Evolutionary conservation across 2,329 filamentous ascomycete genomes (phyloP), one percentile per base, ranked within the genome.

Genomic region (Beauveria caledonica): DNA sequence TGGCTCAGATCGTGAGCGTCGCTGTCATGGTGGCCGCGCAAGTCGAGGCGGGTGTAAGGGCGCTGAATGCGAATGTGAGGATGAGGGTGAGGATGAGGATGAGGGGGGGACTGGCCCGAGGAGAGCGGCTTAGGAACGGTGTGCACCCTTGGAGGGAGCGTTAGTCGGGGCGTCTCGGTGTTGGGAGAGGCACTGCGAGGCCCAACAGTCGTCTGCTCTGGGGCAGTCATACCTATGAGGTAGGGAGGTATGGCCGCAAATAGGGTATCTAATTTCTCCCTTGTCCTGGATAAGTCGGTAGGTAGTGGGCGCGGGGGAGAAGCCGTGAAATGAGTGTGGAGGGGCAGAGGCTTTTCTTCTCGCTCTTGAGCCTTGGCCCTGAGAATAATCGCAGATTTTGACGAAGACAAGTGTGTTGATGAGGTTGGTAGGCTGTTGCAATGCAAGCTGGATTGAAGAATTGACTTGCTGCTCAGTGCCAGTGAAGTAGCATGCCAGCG

Each of bases 11-110:
- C 42, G 29, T 58, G 46, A 11, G 46, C 48, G 49, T 58, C 49
- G 29, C n/a, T 21, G 21, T 62, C 61, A 39, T 60, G 54, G 7
- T 53, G 56, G n/a, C 48, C 42, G 25, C 61, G 57, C 52, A 62
- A n/a, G 39, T 62, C 57, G 5, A 50, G 21, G 27, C 57, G 61
- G 21, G 57, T 60, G 36, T 60, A 52, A 33, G 61, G 61, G 3
- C 61, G 56, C 49, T 60, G 57, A 27, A 62, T 53, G 25, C 61
- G 61, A 57, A 60, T 53, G 42, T 60, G 58, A 60, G 58, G 58
- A 21, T 54, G 57, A 46, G 48, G 15, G 25, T 52, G 49, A 39
- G 49, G 13, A 25, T 53, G 42, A 48, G 58, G 17, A 40, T 60
- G 58, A 53, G 58, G 50, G 58, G 58, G 58, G 8, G 58, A 60